Conservation (phyloP, 345 rosid species). For the Eucalyptus globulus region DNA sequence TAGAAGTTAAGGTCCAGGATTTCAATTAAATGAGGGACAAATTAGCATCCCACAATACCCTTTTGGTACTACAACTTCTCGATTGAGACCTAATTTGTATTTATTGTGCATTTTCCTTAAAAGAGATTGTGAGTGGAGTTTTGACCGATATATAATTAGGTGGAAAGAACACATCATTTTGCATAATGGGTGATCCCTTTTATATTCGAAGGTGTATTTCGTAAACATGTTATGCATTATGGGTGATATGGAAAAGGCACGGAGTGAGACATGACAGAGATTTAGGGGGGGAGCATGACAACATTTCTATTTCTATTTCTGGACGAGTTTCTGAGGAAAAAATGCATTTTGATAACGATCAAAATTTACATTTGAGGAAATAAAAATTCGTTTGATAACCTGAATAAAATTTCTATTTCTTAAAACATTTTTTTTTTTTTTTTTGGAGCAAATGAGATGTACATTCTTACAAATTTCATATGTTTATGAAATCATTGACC, state of each 20-base stretch:
- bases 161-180: background rate
- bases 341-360: too few relatives aligned
- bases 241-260: background rate
- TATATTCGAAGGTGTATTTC: too few relatives aligned
- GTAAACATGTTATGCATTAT: background rate
- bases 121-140: background rate
- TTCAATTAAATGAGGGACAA: background rate
- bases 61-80: fast-evolving
- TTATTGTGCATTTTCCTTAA: background rate
- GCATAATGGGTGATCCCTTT: background rate
- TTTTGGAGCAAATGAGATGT: too few relatives aligned
- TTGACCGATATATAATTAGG: fast-evolving
- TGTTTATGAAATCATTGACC: too few relatives aligned
- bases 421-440: too few relatives aligned
- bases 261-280: background rate
- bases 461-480: too few relatives aligned
- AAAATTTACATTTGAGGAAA: too few relatives aligned
- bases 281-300: too few relatives aligned
- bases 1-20: background rate
- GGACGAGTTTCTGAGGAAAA: too few relatives aligned
- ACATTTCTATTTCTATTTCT: too few relatives aligned
- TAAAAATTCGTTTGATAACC: too few relatives aligned
- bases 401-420: too few relatives aligned
- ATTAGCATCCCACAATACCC: background rate
- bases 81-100: background rate